Percentiles rank a stretch among this genome's conserved stretches.
phyloP scores from a whole-genome alignment of 768 basidiomycete genomes.

The Mycena belliarum region DNA sequence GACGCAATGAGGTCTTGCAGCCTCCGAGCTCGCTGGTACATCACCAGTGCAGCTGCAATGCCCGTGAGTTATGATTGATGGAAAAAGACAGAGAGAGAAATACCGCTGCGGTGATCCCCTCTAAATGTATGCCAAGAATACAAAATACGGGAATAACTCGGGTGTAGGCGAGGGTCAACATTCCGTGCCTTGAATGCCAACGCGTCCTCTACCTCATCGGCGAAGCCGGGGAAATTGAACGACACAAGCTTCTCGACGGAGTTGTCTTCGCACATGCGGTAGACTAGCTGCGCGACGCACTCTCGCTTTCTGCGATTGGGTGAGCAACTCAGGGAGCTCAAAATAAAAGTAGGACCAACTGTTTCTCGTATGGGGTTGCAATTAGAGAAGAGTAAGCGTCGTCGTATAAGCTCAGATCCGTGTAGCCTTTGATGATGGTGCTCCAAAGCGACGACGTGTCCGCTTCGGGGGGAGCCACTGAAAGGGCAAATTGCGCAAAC shows the following conservation, averaged over 20 bases:
- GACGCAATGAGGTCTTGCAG: slow-evolving; percentile 55
- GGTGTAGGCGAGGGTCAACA: slow-evolving; percentile 81
- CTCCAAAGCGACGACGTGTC: slow-evolving; percentile 78
- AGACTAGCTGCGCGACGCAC: slow-evolving; percentile 78
- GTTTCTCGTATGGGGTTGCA: slow-evolving; percentile 69
- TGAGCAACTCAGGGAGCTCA: neutral
- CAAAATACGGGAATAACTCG: slow-evolving; percentile 88
- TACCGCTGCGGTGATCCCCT: slow-evolving; percentile 91
- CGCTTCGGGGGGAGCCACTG: slow-evolving; percentile 53
- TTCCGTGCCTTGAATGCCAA: slow-evolving; percentile 93
- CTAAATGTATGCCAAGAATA: slow-evolving; percentile 90
- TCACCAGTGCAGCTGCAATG: slow-evolving; percentile 76
- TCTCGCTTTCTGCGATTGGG: slow-evolving; percentile 67
- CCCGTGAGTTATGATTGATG: slow-evolving; percentile 13
- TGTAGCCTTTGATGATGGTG: slow-evolving; percentile 73
- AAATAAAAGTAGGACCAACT: slow-evolving; percentile 54
- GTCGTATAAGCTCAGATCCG: slow-evolving; percentile 75
- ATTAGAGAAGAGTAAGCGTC: slow-evolving; percentile 85
- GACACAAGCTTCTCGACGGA: slow-evolving; percentile 76
- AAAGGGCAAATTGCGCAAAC: slow-evolving; percentile 81
- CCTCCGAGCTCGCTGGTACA: slow-evolving; percentile 91
- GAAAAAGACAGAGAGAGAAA: slow-evolving; percentile 29
- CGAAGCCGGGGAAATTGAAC: slow-evolving; percentile 83
- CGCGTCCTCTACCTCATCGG: slow-evolving; percentile 84
- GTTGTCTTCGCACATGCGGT: slow-evolving; percentile 90